A percentile compares a stretch with the other conserved stretches of the same genome.
Evolutionary conservation across 78 protist species (phyloP).

Genomic region (Mantamonas sphyraenae): DNA sequence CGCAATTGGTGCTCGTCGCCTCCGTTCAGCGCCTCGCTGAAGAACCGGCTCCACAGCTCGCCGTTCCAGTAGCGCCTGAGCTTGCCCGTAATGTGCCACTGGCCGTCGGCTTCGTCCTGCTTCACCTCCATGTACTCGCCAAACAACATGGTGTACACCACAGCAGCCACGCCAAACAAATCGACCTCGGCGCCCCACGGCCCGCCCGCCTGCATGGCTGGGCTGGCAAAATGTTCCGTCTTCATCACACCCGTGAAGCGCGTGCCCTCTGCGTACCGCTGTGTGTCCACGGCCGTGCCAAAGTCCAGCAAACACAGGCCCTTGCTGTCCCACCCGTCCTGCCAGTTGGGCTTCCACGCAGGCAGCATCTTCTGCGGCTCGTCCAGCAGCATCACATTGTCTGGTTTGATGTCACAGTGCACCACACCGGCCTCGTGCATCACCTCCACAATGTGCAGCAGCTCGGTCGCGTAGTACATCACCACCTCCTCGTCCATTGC

Average conservation of each 20-base stretch:
- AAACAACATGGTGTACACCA: neutral
- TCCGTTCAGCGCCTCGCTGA: neutral
- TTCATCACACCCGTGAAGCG: conserved; percentile 4
- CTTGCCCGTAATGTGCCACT: neutral
- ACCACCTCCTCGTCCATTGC: conserved; percentile 41
- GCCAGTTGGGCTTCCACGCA: conserved; percentile 20
- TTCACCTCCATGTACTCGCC: neutral
- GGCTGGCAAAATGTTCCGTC: conserved; percentile 14
- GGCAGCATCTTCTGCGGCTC: no score
- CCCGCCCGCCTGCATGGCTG: conserved; percentile 8
- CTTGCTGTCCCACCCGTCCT: conserved; percentile 34
- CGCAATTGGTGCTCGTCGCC: no score
- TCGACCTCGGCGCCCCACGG: conserved; percentile 29
- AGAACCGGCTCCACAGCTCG: neutral
- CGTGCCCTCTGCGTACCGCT: conserved; percentile 6
- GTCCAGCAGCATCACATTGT: conserved; percentile 28
- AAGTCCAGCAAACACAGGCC: conserved; percentile 53
- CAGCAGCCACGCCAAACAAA: no score
- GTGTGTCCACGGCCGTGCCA: conserved; percentile 36
- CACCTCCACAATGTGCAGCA: conserved; percentile 24
- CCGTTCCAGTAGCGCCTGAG: neutral
- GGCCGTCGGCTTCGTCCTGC: neutral
- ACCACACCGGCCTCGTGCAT: conserved; percentile 41
- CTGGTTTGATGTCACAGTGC: conserved; percentile 56
- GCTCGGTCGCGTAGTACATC: conserved; percentile 54